Evolutionary conservation across 208 protist species (phyloP).

Genomic region (Crithidia fasciculata): DNA sequence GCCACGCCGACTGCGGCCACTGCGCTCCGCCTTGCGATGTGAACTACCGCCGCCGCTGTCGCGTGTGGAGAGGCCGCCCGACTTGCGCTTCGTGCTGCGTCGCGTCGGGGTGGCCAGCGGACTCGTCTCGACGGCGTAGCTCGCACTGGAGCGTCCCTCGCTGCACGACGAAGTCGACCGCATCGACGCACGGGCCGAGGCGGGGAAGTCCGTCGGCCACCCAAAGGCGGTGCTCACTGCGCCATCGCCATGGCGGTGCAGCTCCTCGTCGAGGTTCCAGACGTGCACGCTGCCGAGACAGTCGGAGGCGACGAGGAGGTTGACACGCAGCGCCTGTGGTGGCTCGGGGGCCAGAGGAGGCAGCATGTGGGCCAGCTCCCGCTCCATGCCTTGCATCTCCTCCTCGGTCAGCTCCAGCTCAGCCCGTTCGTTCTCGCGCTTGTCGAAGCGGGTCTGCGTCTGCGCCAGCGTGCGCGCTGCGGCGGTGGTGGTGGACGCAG

Average conservation of each 20-base stretch:
- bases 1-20: conserved; percentile 2
- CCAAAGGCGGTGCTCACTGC: neutral
- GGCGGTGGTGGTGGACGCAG: conserved; percentile 47
- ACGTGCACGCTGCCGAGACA: conserved; percentile 77
- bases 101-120: conserved; percentile 2
- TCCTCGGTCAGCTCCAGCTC: conserved; percentile 65
- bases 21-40: conserved; percentile 8
- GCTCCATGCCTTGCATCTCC: conserved; percentile 84
- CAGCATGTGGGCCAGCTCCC: conserved; percentile 67
- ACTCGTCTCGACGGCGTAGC: conserved; percentile 10
- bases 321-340: conserved; percentile 67
- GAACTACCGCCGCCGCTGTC: conserved; percentile 4
- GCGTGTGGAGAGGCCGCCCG: conserved; percentile 5
- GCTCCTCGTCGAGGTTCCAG: conserved; percentile 90
- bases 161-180: conserved; percentile 18
- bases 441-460: conserved; percentile 70
- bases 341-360: conserved; percentile 72
- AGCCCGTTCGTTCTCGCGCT: conserved; percentile 71
- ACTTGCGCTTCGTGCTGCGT: conserved; percentile 9
- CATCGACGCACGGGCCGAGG: conserved; percentile 12
- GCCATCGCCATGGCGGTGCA: conserved; percentile 31
- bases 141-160: conserved; percentile 5
- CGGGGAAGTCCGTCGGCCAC: conserved; percentile 23
- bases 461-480: conserved; percentile 51
- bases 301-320: conserved; percentile 84